Base-by-base conservation (phyloP, 108 stramenopile genomes). In the Aurantiochytrium sp. region DNA sequence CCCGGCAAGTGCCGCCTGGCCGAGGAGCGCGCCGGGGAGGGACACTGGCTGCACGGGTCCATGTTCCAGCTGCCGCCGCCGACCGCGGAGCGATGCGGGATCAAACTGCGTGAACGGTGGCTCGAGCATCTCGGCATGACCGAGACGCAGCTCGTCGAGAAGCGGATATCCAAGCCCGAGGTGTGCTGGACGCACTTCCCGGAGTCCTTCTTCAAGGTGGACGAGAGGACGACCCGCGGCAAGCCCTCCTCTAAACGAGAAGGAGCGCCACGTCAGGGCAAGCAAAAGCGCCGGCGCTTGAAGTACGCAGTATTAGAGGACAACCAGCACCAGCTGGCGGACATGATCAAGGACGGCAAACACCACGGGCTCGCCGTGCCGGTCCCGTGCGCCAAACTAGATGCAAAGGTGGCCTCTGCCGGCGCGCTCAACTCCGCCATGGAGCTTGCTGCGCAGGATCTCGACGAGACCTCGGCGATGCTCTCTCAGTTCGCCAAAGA, bases 171-270 rank as follows among this genome's bases (percentile, higher is more conserved):
- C 42, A 81, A 81, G 24, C 73, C 73, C 12, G 73, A 81, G 45
- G 45, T 81, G 19, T 48, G 73, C 45, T 81, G 73, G 73, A 81
- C 73, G 12, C 73, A 81, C 73, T 81, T 81, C 30, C 45, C 73
- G 0, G 73, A 81, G 24, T 0, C 45, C 2, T 81, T 81, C 73
- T 81, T 81, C 24, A 81, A 81, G 24, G 12, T 42, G 19, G 73
- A 81, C 27, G 59, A 52, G 50, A 8, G n/a, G 50, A 52, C 50
- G 17, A 52, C 50, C 15, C 50, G 17, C 8, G 50, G 50, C 50
- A 3, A 52, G 8, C n/a, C n/a, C n/a, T n/a, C n/a, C n/a, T n/a
- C n/a, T n/a, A n/a, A n/a, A n/a, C n/a, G n/a, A n/a, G n/a, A n/a
- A n/a, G n/a, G n/a, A n/a, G n/a, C n/a, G n/a, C n/a, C n/a, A n/a